A percentile compares a stretch with the other conserved stretches of the same genome.
These are phyloP conservation scores for Curvularia spicifera DNA, from an alignment of 2,329 filamentous ascomycete species.

Conservation along the genomic window DNA sequence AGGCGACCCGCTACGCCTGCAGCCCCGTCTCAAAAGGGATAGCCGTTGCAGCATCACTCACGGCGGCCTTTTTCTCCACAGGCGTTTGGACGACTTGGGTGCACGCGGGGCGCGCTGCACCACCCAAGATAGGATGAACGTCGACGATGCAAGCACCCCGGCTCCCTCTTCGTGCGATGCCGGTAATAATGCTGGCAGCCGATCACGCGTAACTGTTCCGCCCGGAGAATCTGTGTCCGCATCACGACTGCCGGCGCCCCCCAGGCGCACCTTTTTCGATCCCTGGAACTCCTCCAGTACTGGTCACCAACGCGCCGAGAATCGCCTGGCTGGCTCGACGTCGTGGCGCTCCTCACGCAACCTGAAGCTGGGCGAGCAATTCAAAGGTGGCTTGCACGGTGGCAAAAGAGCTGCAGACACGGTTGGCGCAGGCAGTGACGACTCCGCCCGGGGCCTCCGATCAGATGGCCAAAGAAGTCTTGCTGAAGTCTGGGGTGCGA, in stretches of 20 bases:
- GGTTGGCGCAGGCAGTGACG: conserved; percentile 67
- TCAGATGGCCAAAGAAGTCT: conserved; percentile 52
- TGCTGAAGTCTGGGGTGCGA: conserved; percentile 34
- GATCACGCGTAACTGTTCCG: conserved; percentile 24
- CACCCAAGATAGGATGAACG: conserved; percentile 17
- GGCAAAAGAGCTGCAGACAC: conserved; percentile 67
- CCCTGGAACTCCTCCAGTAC: conserved; percentile 76
- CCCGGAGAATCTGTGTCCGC: conserved; percentile 15
- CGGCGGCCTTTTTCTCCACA: conserved; percentile 10
- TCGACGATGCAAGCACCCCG: conserved; percentile 14
- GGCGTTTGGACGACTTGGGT: conserved; percentile 10
- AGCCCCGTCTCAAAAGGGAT: conserved; percentile 9
- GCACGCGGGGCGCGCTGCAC: conserved; percentile 9
- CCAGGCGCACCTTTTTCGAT: conserved; percentile 59
- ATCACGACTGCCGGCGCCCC: conserved; percentile 14
- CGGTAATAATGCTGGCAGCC: conserved; percentile 25
- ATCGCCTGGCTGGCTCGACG: conserved; percentile 64
- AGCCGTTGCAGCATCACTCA: conserved; percentile 15
- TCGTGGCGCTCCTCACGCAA: conserved; percentile 75
- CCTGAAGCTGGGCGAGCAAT: conserved; percentile 73
- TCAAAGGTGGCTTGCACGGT: conserved; percentile 63
- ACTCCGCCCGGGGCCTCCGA: conserved; percentile 59
- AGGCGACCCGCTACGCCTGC: conserved; percentile 22
- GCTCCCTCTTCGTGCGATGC: conserved; percentile 15
- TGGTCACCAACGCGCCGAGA: conserved; percentile 80